Evolutionary conservation across 1,284 basidiomycete species (phyloP).

Genomic region (Ustilago vetiveriae): DNA sequence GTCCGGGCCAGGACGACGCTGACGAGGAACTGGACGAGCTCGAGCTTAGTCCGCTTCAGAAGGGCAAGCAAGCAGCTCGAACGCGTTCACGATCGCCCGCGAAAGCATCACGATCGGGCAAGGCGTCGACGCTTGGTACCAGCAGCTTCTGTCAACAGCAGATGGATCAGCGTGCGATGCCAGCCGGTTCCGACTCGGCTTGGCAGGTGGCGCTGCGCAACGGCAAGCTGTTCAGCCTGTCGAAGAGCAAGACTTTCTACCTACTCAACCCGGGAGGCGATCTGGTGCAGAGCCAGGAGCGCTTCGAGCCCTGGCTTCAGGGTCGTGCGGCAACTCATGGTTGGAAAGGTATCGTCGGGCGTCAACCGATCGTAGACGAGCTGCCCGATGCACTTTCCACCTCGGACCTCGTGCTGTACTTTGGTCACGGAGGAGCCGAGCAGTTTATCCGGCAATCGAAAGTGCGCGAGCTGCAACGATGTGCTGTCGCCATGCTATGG

Average conservation of each 20-base stretch:
- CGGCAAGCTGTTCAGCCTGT: constrained; percentile 48
- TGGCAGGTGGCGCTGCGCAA: constrained; percentile 41
- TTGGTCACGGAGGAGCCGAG: constrained; percentile 94
- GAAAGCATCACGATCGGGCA: constrained; percentile 8
- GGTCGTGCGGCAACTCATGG: constrained; percentile 72
- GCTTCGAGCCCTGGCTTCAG: constrained; percentile 79
- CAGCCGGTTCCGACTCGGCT: constrained; percentile 11
- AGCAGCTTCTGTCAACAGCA: constrained; percentile 2
- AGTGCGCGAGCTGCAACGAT: constrained; percentile 79
- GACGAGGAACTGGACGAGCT: constrained; percentile 18
- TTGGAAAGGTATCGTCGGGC: constrained; percentile 85
- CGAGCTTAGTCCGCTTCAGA: constrained; percentile 38
- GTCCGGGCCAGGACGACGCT: not conserved
- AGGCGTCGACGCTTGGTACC: constrained; percentile 4
- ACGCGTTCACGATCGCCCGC: constrained; percentile 22
- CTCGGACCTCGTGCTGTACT: constrained; percentile 73
- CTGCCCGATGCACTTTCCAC: constrained; percentile 48
- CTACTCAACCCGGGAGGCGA: constrained; percentile 94
- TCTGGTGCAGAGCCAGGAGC: constrained; percentile 80
- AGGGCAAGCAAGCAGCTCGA: constrained; percentile 26
- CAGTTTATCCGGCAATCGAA: constrained; percentile 85
- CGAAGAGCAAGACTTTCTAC: constrained; percentile 73
- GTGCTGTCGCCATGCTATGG: constrained; percentile 96
- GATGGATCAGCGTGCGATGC: not conserved
- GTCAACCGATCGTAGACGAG: constrained; percentile 69